Percentiles rank a stretch among this genome's conserved stretches.
Evolutionary conservation across 208 protist genomes (phyloP).

Genomic region (Perkinsela sp.): DNA sequence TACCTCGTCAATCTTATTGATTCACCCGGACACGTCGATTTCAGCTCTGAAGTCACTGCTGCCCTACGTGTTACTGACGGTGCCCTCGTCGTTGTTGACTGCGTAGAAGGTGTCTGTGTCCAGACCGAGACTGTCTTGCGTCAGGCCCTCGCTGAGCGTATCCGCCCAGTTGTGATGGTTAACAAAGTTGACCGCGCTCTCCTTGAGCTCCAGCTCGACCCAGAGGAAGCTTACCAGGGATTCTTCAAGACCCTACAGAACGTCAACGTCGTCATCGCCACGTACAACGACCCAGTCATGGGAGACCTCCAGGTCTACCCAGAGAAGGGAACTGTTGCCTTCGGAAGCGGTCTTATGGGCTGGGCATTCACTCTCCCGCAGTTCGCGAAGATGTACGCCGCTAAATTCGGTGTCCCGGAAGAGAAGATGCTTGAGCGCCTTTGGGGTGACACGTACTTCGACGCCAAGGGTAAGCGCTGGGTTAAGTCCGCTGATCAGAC

Average conservation of each 20-base stretch:
- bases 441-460: conserved; percentile 96
- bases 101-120: conserved; percentile 93
- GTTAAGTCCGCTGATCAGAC: conserved; percentile 14
- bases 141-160: conserved; percentile 77
- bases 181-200: conserved; percentile 75
- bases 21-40: conserved; percentile 89
- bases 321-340: conserved; percentile 80
- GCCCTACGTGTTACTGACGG: conserved; percentile 97
- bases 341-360: conserved; percentile 91
- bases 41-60: conserved; percentile 94
- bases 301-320: conserved; percentile 53
- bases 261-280: conserved; percentile 74
- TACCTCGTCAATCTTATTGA: conserved; percentile 82
- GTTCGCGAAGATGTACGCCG: conserved; percentile 32
- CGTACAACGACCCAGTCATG: conserved; percentile 73
- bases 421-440: conserved; percentile 61
- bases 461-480: conserved; percentile 53
- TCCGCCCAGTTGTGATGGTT: conserved; percentile 91
- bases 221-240: conserved; percentile 47
- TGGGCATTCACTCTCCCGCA: conserved; percentile 94
- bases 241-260: conserved; percentile 39
- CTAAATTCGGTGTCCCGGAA: conserved; percentile 75
- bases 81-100: conserved; percentile 95
- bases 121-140: conserved; percentile 96
- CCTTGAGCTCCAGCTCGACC: conserved; percentile 2